Conservation (phyloP, 2,329 filamentous ascomycete genomes). For the Bisporella sp. region DNA sequence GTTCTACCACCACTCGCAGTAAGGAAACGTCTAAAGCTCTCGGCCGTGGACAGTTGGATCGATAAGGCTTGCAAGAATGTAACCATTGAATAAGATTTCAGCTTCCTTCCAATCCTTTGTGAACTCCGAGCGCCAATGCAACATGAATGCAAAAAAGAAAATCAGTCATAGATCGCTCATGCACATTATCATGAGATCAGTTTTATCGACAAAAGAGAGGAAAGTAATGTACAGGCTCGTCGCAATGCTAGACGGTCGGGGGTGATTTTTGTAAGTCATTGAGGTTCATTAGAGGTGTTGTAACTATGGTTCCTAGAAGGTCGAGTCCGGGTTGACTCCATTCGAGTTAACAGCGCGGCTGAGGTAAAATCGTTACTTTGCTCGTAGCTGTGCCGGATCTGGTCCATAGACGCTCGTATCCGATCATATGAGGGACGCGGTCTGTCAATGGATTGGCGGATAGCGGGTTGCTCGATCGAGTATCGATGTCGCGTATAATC, state of each 20-base stretch:
- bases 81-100: constrained; percentile 2
- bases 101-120: constrained; percentile 6
- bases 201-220: constrained; percentile 30
- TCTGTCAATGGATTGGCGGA: constrained; percentile 43
- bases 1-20: background rate
- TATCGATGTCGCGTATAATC: constrained; percentile 69
- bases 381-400: constrained; percentile 76
- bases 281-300: constrained; percentile 13
- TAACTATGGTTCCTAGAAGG: constrained; percentile 19
- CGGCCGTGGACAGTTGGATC: too few species aligned
- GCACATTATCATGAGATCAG: constrained; percentile 39
- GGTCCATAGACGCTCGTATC: constrained; percentile 80
- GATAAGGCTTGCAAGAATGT: too few species aligned
- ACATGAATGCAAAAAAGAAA: constrained; percentile 18
- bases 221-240: constrained; percentile 24
- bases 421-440: constrained; percentile 82
- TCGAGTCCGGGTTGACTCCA: constrained; percentile 62
- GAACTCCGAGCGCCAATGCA: constrained; percentile 25
- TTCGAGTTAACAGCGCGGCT: constrained; percentile 73
- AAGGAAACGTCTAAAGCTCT: too few species aligned
- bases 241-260: constrained; percentile 3
- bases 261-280: constrained; percentile 1
- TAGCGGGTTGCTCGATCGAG: constrained; percentile 45
- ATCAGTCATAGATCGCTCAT: constrained; percentile 40
- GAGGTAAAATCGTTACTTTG: constrained; percentile 86